These are phyloP conservation scores for Phialophora macrospora DNA, from an alignment of 2,329 filamentous ascomycete genomes.

Conservation along the genomic window DNA sequence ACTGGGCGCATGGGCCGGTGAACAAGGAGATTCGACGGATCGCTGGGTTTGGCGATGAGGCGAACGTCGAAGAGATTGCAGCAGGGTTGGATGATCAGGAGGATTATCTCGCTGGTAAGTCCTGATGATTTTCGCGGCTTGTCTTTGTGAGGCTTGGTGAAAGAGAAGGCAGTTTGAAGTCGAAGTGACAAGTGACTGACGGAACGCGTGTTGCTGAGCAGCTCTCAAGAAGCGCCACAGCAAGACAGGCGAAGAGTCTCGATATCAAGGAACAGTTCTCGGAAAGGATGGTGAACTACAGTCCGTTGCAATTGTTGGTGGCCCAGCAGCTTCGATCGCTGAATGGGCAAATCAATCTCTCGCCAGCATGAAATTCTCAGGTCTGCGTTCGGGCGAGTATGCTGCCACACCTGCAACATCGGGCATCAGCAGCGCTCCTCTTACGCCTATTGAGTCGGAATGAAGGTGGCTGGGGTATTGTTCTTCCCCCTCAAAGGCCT, in stretches of 20 bases:
- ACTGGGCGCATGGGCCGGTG: slow-evolving; percentile 75
- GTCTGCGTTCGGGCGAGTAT: slow-evolving; percentile 8
- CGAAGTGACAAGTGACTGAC: slow-evolving; percentile 22
- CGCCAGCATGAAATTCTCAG: slow-evolving; percentile 9
- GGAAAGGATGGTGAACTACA: slow-evolving; percentile 74
- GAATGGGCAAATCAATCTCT: slow-evolving; percentile 60
- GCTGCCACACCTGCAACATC: slow-evolving; percentile 34
- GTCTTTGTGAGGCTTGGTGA: not conserved
- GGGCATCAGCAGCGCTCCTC: slow-evolving; percentile 36
- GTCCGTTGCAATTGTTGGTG: slow-evolving; percentile 78
- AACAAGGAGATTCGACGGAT: slow-evolving; percentile 82
- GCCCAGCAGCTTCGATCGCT: slow-evolving; percentile 67
- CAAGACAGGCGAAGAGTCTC: slow-evolving; percentile 83
- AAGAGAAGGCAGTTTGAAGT: slow-evolving; percentile 2
- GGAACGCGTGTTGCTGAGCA: slow-evolving; percentile 42
- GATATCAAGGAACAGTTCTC: slow-evolving; percentile 82
- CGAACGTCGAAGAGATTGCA: slow-evolving; percentile 53
- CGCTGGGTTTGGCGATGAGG: slow-evolving; percentile 67
- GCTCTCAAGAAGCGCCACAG: slow-evolving; percentile 90
- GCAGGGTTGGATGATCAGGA: slow-evolving; percentile 61
- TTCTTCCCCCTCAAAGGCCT: not conserved
- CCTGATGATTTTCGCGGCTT: not conserved
- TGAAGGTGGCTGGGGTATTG: slow-evolving; percentile 9
- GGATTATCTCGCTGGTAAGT: slow-evolving; percentile 70
- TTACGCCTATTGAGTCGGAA: slow-evolving; percentile 29